Base-by-base conservation (phyloP, 1,284 basidiomycete species). In the Gomphus bonarii region DNA sequence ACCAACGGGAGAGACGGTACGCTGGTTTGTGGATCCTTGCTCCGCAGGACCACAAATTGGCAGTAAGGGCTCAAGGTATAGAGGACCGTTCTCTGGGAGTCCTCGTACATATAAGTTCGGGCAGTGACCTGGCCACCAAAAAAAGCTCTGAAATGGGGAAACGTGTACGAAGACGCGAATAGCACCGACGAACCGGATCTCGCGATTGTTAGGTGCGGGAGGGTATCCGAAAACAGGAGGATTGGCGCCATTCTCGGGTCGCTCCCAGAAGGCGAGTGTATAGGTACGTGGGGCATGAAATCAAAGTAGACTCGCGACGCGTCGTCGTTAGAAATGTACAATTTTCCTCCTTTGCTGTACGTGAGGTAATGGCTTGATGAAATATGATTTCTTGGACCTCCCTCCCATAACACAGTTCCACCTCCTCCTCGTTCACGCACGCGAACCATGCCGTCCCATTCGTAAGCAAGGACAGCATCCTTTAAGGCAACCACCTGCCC, bases 21-120 rank as follows among this genome's bases (percentile, higher is more conserved):
- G 25, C 22, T 12, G 3, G 40, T 38, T 11, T 40, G 22, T 14
- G 28, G 5, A 3, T 28, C 16, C 38, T 58, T 58, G 14, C 51
- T 51, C 35, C 52, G 47, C 10, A 60, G 31, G 7, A 56, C 50
- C 20, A 60, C 54, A 42, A 55, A 60, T 25, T 60, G 59, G 30
- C 59, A 53, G 33, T 58, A 59, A 12, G 59, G 59, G 43, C 48
- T 58, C 11, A 60, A 40, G 14, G 57, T 54, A 35, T 55, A 58
- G 9, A 60, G 43, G 16, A 60, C 14, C 14, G 54, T 55, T 46
- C 46, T 16, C 22, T 30, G 42, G 2, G 54, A 47, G 33, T 48
- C 31, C 18, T 25, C 53, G 20, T 57, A 48, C 7, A 53, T 16
- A 18, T 36, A 47, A 12, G 57, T 28, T n/a, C 57, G 59, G 16